These are phyloP conservation scores for Gossypium gossypioides DNA, from an alignment of 441 rosid species.

Conservation along the genomic window DNA sequence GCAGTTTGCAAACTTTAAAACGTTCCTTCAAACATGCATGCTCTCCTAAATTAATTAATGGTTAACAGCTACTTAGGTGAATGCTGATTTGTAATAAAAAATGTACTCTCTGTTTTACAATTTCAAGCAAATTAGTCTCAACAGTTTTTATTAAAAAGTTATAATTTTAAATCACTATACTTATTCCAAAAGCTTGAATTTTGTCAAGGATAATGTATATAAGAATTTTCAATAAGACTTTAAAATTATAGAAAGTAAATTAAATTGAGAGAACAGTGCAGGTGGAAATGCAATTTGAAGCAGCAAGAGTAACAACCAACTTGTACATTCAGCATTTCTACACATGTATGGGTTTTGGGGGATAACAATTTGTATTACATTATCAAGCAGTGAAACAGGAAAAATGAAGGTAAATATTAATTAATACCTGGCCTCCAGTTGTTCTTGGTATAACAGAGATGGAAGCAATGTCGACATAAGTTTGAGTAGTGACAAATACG, in stretches of 20 bases:
- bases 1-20: not conserved
- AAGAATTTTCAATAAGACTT: not conserved
- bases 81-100: not conserved
- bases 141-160: not conserved
- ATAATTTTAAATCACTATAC: not conserved
- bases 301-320: not conserved
- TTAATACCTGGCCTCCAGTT: slow-evolving; percentile 84
- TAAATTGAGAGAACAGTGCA: not conserved
- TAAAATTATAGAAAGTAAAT: not conserved
- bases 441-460: slow-evolving; percentile 76
- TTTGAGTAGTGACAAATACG: slow-evolving; percentile 71
- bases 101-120: not conserved
- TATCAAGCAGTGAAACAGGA: not conserved
- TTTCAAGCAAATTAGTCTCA: not conserved
- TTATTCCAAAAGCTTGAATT: not conserved
- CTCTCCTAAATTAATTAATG: not conserved
- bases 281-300: not conserved
- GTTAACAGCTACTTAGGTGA: not conserved
- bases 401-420: not conserved
- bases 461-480: slow-evolving; percentile 79
- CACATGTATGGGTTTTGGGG: not conserved
- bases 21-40: not conserved
- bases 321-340: not conserved
- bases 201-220: not conserved
- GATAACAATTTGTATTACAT: not conserved